A percentile compares a stretch with the other conserved stretches of the same genome.
These are phyloP conservation scores for Starmerella asiatica DNA, from an alignment of 805 yeast species.

Conservation along the genomic window DNA sequence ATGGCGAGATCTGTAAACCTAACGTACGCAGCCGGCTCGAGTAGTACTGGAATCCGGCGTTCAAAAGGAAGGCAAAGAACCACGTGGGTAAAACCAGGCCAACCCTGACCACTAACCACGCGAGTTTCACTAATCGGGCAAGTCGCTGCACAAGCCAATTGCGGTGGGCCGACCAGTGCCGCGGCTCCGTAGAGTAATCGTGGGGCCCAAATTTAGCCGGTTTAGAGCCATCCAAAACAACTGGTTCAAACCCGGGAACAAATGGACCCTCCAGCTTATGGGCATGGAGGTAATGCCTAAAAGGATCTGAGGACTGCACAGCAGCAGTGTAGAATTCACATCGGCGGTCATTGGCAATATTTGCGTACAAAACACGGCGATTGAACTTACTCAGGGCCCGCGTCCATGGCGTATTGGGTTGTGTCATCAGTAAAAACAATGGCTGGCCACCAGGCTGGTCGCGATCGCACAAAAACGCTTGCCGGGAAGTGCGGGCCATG, in stretches of 20 bases:
- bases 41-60: conserved; percentile 31
- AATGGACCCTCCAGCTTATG: conserved; percentile 14
- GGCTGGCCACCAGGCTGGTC: conserved; percentile 31
- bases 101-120: conserved; percentile 33
- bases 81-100: conserved; percentile 50
- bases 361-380: conserved; percentile 50
- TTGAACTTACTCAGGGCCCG: conserved; percentile 43
- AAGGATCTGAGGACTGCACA: conserved; percentile 33
- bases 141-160: not conserved
- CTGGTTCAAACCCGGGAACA: conserved; percentile 18
- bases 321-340: conserved; percentile 77
- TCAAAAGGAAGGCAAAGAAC: conserved; percentile 42
- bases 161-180: not conserved
- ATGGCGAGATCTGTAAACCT: not conserved
- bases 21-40: conserved; percentile 30
- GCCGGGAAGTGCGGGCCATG: conserved; percentile 60
- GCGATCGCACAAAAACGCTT: conserved; percentile 41
- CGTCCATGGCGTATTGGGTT: conserved; percentile 44
- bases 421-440: conserved; percentile 52
- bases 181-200: not conserved
- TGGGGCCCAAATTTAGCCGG: conserved; percentile 18
- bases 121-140: conserved; percentile 6
- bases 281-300: no score
- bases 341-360: conserved; percentile 65
- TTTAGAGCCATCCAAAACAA: conserved; percentile 11